A percentile compares a stretch with the other conserved stretches of the same genome.
These are phyloP conservation scores for Trichaptum fuscoviolaceum DNA, from an alignment of 768 basidiomycete species.

Conservation along the genomic window DNA sequence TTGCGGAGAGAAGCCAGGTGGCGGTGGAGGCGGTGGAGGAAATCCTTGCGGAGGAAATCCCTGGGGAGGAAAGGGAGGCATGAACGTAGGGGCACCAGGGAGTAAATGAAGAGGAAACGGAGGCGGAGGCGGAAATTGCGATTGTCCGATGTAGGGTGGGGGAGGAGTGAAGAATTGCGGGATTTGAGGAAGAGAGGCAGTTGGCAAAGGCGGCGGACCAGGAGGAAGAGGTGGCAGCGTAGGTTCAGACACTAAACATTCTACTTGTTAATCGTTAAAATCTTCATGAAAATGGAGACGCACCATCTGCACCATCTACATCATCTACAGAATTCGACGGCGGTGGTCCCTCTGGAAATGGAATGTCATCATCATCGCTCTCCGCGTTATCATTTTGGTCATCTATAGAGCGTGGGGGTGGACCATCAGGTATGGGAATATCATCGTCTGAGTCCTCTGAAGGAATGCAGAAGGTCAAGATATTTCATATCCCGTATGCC, in stretches of 20 bases:
- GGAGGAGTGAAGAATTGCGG: slow-evolving; percentile 20
- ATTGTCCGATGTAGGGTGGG: slow-evolving; percentile 18
- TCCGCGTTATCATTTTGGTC: slow-evolving; percentile 16
- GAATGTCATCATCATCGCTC: slow-evolving; percentile 84
- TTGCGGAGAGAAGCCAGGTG: slow-evolving; percentile 22
- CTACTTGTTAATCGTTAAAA: slow-evolving; percentile 10
- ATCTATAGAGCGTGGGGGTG: slow-evolving; percentile 36
- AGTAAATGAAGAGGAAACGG: slow-evolving; percentile 24
- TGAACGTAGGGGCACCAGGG: slow-evolving; percentile 4
- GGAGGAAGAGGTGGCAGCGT: slow-evolving; percentile 19
- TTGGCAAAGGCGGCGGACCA: slow-evolving; percentile 18
- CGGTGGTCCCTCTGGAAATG: slow-evolving; percentile 82
- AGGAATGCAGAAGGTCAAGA: slow-evolving; percentile 8
- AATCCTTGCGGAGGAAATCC: slow-evolving; percentile 22
- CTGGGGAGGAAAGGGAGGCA: slow-evolving; percentile 16
- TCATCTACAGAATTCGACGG: slow-evolving; percentile 18
- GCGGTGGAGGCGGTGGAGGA: slow-evolving; percentile 21
- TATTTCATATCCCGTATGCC: slow-evolving; percentile 4
- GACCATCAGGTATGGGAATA: slow-evolving; percentile 85
- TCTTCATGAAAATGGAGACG: slow-evolving; percentile 5
- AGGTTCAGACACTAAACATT: slow-evolving; percentile 17
- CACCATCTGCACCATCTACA: neutral
- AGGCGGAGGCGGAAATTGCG: slow-evolving; percentile 21
- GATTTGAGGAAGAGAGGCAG: slow-evolving; percentile 22
- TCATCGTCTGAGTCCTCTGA: slow-evolving; percentile 63